A percentile compares a stretch with the other conserved stretches of the same genome.
phyloP scores from a whole-genome alignment of 106 monocot genomes.

The Vanilla planifolia region DNA sequence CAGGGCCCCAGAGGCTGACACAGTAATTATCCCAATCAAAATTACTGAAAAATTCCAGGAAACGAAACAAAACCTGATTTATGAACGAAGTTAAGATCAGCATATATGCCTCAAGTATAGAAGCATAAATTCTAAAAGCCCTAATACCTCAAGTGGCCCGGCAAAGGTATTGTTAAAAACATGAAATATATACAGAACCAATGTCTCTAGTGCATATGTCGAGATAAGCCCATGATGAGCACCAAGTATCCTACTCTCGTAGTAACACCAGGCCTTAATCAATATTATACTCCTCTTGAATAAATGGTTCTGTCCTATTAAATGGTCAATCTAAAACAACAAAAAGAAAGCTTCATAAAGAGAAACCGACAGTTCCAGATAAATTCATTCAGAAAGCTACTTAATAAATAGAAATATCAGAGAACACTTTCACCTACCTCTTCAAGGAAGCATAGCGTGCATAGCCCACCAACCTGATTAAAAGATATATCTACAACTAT shows the following conservation, averaged over 20 bases:
- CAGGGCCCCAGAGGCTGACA: conserved; percentile 77
- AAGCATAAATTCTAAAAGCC: conserved; percentile 1
- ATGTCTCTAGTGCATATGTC: conserved; percentile 91
- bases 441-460: conserved; percentile 95
- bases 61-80: conserved; percentile 89
- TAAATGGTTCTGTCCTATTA: conserved; percentile 73
- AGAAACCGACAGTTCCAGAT: background rate
- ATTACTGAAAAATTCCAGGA: conserved; percentile 96
- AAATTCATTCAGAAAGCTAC: background rate
- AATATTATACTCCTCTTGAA: conserved; percentile 96
- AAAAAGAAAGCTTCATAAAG: background rate
- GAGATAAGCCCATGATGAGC: conserved; percentile 99
- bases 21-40: conserved; percentile 98
- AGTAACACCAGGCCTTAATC: conserved; percentile 95
- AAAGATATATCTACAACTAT: conserved; percentile 98
- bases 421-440: conserved; percentile 36
- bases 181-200: conserved; percentile 98
- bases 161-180: conserved; percentile 84
- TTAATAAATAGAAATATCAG: conserved; percentile 6
- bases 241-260: conserved; percentile 91
- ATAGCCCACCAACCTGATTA: conserved; percentile 93
- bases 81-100: background rate
- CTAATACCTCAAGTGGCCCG: conserved; percentile 92
- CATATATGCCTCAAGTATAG: background rate
- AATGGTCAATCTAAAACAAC: conserved; percentile 59